Percentiles rank a stretch among this genome's conserved stretches.
phyloP scores from a whole-genome alignment of 768 basidiomycete genomes.

The Leccinellum albellum region DNA sequence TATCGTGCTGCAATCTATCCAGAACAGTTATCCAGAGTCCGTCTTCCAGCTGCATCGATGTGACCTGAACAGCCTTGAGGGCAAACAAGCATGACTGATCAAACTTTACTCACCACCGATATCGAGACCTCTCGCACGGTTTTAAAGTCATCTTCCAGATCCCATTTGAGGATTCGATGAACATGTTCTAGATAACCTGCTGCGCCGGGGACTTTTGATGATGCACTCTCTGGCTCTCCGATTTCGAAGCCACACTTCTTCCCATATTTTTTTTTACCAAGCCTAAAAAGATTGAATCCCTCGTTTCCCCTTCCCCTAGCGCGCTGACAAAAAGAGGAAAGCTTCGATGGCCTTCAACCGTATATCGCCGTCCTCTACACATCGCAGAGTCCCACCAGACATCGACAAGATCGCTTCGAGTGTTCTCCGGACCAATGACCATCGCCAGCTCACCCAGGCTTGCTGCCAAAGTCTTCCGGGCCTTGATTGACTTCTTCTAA shows the following conservation, averaged over 20 bases:
- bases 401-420: conserved; percentile 62
- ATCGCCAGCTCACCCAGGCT: conserved; percentile 86
- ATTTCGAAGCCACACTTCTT: conserved; percentile 52
- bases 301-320: conserved; percentile 46
- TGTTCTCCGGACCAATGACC: conserved; percentile 71
- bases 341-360: conserved; percentile 69
- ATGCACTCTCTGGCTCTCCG: conserved; percentile 84
- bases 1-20: conserved; percentile 37
- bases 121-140: conserved; percentile 80
- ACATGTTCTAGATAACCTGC: conserved; percentile 44
- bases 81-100: conserved; percentile 5
- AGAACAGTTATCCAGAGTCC: conserved; percentile 34
- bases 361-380: conserved; percentile 64
- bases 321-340: conserved; percentile 54
- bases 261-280: conserved; percentile 51
- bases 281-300: conserved; percentile 42
- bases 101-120: conserved; percentile 46
- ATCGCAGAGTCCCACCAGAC: conserved; percentile 65
- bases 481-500: conserved; percentile 53
- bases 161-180: conserved; percentile 52
- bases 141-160: conserved; percentile 73
- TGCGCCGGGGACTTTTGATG: conserved; percentile 49
- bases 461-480: conserved; percentile 79
- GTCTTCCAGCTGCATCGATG: conserved; percentile 42
- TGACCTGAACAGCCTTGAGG: conserved; percentile 38